Evolutionary conservation across 2,329 filamentous ascomycete genomes (phyloP).

Genomic region (Sphaerulina populicola): DNA sequence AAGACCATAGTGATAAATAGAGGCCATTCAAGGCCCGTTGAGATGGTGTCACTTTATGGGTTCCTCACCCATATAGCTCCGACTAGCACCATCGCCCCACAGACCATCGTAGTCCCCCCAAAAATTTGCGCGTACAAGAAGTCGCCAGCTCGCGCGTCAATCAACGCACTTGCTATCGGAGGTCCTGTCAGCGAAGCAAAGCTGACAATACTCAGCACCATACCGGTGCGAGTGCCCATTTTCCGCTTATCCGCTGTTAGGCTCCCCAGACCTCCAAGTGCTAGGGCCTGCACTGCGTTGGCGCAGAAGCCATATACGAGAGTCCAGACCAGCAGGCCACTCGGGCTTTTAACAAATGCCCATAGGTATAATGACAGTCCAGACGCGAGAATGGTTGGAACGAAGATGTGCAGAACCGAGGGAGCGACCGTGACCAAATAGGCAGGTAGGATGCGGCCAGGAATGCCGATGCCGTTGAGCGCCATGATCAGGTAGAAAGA

Average conservation of each 20-base stretch:
- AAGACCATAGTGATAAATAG: too few species aligned
- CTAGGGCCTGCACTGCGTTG: constrained; percentile 20
- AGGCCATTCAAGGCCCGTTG: too few species aligned
- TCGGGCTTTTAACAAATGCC: constrained; percentile 28
- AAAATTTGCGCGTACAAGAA: background rate
- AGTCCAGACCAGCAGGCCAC: constrained; percentile 34
- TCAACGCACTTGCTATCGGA: background rate
- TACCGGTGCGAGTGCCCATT: background rate
- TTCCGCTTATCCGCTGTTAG: background rate
- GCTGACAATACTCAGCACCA: background rate
- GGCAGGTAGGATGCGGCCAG: constrained; percentile 42
- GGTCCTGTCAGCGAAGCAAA: background rate
- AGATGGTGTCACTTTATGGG: too few species aligned
- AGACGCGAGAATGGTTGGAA: constrained; percentile 34
- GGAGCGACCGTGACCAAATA: constrained; percentile 36
- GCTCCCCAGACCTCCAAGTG: background rate
- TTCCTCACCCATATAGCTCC: too few species aligned
- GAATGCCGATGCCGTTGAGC: constrained; percentile 49
- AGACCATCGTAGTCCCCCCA: too few species aligned
- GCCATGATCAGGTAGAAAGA: constrained; percentile 47
- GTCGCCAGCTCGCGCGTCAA: background rate
- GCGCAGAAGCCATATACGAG: constrained; percentile 41
- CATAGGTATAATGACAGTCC: constrained; percentile 29
- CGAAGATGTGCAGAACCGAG: constrained; percentile 38
- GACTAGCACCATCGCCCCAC: too few species aligned